Evolutionary conservation across 495 filamentous ascomycete genomes (phyloP), one percentile per base, ranked within the genome.

Genomic region (Wilcoxina mikolae): DNA sequence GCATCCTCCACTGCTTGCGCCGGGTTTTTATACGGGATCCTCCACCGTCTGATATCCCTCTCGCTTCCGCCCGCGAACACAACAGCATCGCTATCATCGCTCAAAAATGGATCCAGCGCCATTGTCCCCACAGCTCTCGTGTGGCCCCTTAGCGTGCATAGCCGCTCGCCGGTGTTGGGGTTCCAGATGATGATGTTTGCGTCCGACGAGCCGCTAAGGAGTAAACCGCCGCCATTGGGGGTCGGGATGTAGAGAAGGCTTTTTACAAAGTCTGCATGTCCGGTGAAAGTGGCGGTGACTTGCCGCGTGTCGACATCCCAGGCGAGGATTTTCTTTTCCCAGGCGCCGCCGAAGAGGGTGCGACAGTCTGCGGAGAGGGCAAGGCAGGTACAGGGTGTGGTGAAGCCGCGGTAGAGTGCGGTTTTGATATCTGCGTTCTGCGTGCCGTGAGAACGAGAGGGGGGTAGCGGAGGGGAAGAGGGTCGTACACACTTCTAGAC

Each of bases 181-280:
- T 94, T 77, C 81, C 87, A 95, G 4, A 94, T 76, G 0, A 94
- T 78, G 46, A 95, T 85, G 61, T 81, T 78, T 44, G 82, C 82
- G 67, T 98, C 91, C 25, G 87, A 83, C 27, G 85, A 84, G 20
- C 90, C 90, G 11, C 87, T 89, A 44, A 95, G 74, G 22, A 98
- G 76, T 12, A 45, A 64, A 56, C 46, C 60, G 20, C 45, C 35
- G 27, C 17, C 22, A 15, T 17, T 5, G 28, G 57, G 43, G 18
- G 71, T 35, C 1, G 56, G 42, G 17, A 73, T 56, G 45, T 62
- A 68, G 15, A 80, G 66, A 0, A 95, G 70, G 3, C 82, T 73
- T 67, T 90, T 94, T 51, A 98, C 85, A 62, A 98, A 98, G 65
- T 98, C 91, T 0, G 78, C 73, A 65, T 98, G 91, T 10, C 87